Evolutionary conservation across 1,284 basidiomycete species (phyloP).

Genomic region (Peniophora sp.): DNA sequence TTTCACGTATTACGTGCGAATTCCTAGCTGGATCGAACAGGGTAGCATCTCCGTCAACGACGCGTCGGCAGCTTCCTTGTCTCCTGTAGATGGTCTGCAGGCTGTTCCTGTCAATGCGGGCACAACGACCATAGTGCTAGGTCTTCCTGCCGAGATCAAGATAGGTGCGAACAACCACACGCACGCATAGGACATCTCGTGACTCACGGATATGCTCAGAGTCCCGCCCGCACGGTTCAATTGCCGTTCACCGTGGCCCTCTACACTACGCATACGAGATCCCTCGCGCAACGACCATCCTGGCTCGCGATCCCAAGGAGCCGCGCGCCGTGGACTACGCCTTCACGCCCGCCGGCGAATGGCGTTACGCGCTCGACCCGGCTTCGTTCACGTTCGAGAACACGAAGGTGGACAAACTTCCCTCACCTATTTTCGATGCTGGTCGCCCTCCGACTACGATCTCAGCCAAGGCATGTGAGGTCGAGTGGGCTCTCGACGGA

Average conservation of each 20-base stretch:
- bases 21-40: conserved; percentile 45
- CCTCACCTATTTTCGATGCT: conserved; percentile 47
- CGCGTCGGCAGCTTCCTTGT: conserved; percentile 23
- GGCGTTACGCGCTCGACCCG: conserved; percentile 53
- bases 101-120: conserved; percentile 34
- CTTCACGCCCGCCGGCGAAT: conserved; percentile 39
- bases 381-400: conserved; percentile 37
- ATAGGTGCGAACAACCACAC: conserved; percentile 24
- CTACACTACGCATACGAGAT: conserved; percentile 52
- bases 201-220: conserved; percentile 22
- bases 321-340: conserved; percentile 44
- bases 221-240: conserved; percentile 40
- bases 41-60: conserved; percentile 44
- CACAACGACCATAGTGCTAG: conserved; percentile 35
- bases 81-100: conserved; percentile 41
- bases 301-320: conserved; percentile 35
- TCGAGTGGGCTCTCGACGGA: conserved; percentile 43
- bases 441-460: conserved; percentile 44
- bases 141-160: conserved; percentile 41
- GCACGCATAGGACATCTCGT: neutral
- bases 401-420: conserved; percentile 31
- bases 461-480: conserved; percentile 39
- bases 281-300: conserved; percentile 30
- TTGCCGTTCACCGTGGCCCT: conserved; percentile 49
- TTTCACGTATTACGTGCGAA: conserved; percentile 48